Conservation (phyloP, 2,329 filamentous ascomycete species). For the Ophiocordyceps camponoti-saundersi region DNA sequence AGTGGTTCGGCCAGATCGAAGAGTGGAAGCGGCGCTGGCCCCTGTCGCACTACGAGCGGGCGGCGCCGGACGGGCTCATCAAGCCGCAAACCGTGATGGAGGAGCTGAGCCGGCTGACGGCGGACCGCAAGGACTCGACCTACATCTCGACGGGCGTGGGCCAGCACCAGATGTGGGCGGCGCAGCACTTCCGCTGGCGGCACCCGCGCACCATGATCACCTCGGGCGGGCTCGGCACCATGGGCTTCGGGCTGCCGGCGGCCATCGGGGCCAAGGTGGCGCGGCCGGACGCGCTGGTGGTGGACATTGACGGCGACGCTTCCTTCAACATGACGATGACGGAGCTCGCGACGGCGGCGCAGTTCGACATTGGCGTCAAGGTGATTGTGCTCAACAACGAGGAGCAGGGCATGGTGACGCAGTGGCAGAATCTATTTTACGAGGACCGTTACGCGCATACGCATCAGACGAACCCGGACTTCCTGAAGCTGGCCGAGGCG, state of each 20-base stretch:
- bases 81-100: slow-evolving; percentile 91
- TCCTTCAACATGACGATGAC: slow-evolving; percentile 98
- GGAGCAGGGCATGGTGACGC: slow-evolving; percentile 96
- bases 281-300: slow-evolving; percentile 61
- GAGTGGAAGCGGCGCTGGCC: slow-evolving; percentile 89
- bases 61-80: slow-evolving; percentile 61
- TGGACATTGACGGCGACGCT: slow-evolving; percentile 96
- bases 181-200: slow-evolving; percentile 92
- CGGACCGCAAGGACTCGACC: slow-evolving; percentile 62
- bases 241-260: slow-evolving; percentile 89
- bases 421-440: slow-evolving; percentile 97
- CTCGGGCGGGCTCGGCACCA: slow-evolving; percentile 71
- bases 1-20: slow-evolving; percentile 82
- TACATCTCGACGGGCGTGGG: slow-evolving; percentile 90
- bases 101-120: slow-evolving; percentile 72
- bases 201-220: slow-evolving; percentile 89
- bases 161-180: slow-evolving; percentile 97
- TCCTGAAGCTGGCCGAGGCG: slow-evolving; percentile 78
- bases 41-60: slow-evolving; percentile 62
- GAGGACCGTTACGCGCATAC: slow-evolving; percentile 86
- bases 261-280: slow-evolving; percentile 89
- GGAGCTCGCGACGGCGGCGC: slow-evolving; percentile 78
- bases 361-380: slow-evolving; percentile 96
- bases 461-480: slow-evolving; percentile 90
- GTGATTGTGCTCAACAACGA: slow-evolving; percentile 90